These are phyloP conservation scores for Tylopilus subfusipes DNA, from an alignment of 768 basidiomycete genomes.

Conservation along the genomic window DNA sequence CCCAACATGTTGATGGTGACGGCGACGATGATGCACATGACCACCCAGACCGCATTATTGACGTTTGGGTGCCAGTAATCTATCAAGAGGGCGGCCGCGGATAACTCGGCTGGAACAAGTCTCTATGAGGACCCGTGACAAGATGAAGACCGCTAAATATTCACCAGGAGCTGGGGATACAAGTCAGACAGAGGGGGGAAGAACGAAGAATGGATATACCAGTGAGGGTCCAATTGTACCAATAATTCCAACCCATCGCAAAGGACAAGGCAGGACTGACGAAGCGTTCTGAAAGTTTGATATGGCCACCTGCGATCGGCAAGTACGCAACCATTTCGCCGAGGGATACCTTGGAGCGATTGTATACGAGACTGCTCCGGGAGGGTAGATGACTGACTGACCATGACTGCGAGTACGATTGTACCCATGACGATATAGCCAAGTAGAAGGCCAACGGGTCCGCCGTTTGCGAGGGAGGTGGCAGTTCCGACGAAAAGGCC, in stretches of 20 bases:
- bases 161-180: conserved; percentile 23
- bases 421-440: conserved; percentile 66
- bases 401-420: conserved; percentile 73
- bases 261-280: conserved; percentile 70
- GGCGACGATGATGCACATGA: conserved; percentile 71
- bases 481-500: conserved; percentile 72
- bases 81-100: conserved; percentile 65
- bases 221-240: conserved; percentile 35
- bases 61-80: conserved; percentile 62
- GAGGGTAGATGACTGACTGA: conserved; percentile 20
- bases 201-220: conserved; percentile 6
- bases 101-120: conserved; percentile 26
- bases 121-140: not conserved
- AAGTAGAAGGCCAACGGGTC: conserved; percentile 71
- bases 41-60: conserved; percentile 74
- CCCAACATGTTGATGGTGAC: conserved; percentile 73
- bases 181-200: not conserved
- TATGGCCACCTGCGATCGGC: conserved; percentile 77
- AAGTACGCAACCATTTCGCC: conserved; percentile 64
- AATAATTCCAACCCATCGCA: conserved; percentile 55
- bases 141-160: not conserved
- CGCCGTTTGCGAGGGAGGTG: conserved; percentile 47
- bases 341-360: conserved; percentile 49
- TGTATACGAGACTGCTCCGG: not conserved
- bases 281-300: conserved; percentile 78